Evolutionary conservation across 495 filamentous ascomycete species (phyloP).

Genomic region (Lasiosphaeriaceae sp.): DNA sequence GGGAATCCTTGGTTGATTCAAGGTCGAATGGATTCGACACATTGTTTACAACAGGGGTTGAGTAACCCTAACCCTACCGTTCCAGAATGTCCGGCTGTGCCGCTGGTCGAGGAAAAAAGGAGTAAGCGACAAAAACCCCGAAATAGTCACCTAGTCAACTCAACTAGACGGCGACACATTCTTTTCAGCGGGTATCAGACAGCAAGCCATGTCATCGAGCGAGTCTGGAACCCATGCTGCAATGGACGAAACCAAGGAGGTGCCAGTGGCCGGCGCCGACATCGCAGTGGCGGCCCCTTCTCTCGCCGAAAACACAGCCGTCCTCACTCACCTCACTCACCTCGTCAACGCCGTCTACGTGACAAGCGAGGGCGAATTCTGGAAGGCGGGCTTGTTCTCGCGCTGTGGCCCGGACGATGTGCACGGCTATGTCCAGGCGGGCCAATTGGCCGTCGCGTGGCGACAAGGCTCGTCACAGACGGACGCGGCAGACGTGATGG

Average conservation of each 20-base stretch:
- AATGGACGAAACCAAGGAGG: background rate
- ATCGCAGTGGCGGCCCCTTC: background rate
- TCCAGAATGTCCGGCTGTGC: too few species aligned
- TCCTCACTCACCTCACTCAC: slow-evolving; percentile 1
- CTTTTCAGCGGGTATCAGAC: too few species aligned
- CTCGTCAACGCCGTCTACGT: slow-evolving; percentile 5
- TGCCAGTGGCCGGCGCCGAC: background rate
- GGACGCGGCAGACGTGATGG: background rate
- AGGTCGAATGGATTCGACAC: too few species aligned
- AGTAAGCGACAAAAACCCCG: too few species aligned
- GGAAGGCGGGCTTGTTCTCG: background rate
- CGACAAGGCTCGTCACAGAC: background rate
- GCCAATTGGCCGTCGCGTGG: slow-evolving; percentile 3
- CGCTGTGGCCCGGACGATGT: slow-evolving; percentile 1
- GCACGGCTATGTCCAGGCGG: background rate
- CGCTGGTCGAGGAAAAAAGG: too few species aligned
- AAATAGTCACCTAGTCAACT: too few species aligned
- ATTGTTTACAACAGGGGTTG: too few species aligned
- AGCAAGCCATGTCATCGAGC: background rate
- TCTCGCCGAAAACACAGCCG: background rate
- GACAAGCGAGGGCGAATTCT: slow-evolving; percentile 6
- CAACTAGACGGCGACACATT: too few species aligned
- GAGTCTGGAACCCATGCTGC: too few species aligned
- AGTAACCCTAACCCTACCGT: too few species aligned
- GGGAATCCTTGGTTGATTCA: too few species aligned